A percentile compares a stretch with the other conserved stretches of the same genome.
Conservation (phyloP, 768 basidiomycete species). For the Mycena belliarum region DNA sequence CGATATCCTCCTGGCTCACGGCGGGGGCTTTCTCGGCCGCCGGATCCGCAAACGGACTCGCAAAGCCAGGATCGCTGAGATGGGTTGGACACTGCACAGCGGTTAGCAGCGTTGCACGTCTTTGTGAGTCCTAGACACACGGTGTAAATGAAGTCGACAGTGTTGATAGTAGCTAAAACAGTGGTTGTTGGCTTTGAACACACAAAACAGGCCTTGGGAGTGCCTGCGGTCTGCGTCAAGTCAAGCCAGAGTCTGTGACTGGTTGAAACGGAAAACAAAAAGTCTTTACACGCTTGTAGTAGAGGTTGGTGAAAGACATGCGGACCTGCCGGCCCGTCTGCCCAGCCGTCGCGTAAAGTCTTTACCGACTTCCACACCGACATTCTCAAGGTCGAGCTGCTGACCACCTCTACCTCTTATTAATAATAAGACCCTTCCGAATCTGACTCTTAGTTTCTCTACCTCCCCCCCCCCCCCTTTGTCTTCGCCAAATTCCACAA, state of each 20-base stretch:
- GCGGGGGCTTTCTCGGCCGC: constrained; percentile 38
- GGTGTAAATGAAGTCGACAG: constrained; percentile 83
- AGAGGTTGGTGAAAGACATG: constrained; percentile 82
- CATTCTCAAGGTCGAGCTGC: constrained; percentile 16
- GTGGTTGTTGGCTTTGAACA: constrained; percentile 75
- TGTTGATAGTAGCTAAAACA: constrained; percentile 83
- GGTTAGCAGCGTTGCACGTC: not conserved
- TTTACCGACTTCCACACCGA: not conserved
- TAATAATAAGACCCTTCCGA: too few relatives aligned
- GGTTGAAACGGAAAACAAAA: not conserved
- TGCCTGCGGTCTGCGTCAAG: constrained; percentile 65
- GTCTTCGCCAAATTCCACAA: too few relatives aligned
- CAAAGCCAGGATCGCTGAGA: constrained; percentile 78
- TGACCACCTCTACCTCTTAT: too few relatives aligned
- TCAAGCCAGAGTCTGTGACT: not conserved
- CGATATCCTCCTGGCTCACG: constrained; percentile 71
- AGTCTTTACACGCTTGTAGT: constrained; percentile 81
- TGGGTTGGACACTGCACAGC: constrained; percentile 61
- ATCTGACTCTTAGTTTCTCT: too few relatives aligned
- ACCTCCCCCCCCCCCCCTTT: too few relatives aligned
- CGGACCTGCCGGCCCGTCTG: not conserved
- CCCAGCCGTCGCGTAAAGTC: constrained; percentile 7
- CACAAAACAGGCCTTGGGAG: constrained; percentile 74
- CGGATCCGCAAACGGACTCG: constrained; percentile 41
- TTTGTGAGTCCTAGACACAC: not conserved